A percentile compares a stretch with the other conserved stretches of the same genome.
Evolutionary conservation across 2,329 filamentous ascomycete genomes (phyloP).

Genomic region (Neurospora crassa): DNA sequence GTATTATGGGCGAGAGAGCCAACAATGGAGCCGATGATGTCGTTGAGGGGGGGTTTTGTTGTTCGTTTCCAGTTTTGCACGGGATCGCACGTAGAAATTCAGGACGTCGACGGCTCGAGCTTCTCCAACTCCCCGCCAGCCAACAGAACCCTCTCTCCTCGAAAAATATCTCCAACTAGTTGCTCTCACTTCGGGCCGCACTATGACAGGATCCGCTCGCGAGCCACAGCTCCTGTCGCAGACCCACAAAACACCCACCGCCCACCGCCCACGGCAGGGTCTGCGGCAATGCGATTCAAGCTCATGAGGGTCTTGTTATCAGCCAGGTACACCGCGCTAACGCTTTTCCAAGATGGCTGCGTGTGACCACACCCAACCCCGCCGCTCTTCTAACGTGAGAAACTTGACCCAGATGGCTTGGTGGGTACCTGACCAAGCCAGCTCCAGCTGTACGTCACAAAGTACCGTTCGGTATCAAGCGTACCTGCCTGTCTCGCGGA

Average conservation of each 20-base stretch:
- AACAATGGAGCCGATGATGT: background rate
- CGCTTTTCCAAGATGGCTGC: background rate
- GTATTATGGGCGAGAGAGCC: constrained; percentile 1
- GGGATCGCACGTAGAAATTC: background rate
- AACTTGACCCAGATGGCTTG: background rate
- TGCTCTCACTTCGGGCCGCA: background rate
- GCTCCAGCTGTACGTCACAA: background rate
- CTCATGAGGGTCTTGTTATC: background rate
- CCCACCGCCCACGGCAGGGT: background rate
- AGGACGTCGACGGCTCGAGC: background rate
- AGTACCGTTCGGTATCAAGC: background rate
- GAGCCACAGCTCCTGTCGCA: background rate
- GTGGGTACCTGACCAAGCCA: background rate
- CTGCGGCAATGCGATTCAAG: background rate
- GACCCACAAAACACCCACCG: background rate
- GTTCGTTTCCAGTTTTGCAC: background rate
- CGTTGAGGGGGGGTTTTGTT: constrained; percentile 1
- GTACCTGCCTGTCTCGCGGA: background rate
- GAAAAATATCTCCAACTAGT: background rate
- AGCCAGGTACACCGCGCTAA: background rate
- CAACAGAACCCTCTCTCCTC: background rate
- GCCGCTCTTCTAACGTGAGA: background rate
- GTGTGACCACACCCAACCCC: background rate
- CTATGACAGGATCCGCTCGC: background rate
- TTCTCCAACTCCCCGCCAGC: background rate